phyloP scores from a whole-genome alignment of 2,329 filamentous ascomycete species.

The Alternaria metachromatica region DNA sequence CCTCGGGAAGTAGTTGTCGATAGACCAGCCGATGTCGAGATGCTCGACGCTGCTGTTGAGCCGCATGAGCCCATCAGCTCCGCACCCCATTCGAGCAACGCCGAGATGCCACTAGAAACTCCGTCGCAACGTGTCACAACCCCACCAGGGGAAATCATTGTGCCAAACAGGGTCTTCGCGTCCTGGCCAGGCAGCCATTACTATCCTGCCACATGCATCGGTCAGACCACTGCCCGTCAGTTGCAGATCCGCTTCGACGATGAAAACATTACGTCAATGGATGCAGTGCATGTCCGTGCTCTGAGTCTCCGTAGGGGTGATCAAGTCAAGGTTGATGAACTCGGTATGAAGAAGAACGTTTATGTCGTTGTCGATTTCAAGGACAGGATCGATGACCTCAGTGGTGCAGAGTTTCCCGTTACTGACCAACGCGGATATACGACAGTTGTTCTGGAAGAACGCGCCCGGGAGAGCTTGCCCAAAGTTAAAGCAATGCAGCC shows the following conservation, averaged over 20 bases:
- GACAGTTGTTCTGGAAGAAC: conserved; percentile 50
- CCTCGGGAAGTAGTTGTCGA: neutral
- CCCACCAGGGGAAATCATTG: conserved; percentile 38
- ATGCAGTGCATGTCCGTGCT: conserved; percentile 47
- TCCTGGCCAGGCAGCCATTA: conserved; percentile 64
- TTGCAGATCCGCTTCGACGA: conserved; percentile 59
- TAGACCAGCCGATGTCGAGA: conserved; percentile 22
- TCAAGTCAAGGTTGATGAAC: conserved; percentile 55
- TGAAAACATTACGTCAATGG: conserved; percentile 51
- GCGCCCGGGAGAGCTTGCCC: conserved; percentile 49
- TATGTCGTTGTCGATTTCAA: conserved; percentile 56
- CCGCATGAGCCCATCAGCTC: conserved; percentile 30
- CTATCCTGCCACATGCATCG: conserved; percentile 66
- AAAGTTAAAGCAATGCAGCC: conserved; percentile 15
- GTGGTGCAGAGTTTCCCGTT: conserved; percentile 39
- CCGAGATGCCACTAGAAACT: conserved; percentile 5
- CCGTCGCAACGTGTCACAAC: conserved; percentile 17
- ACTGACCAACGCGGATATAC: conserved; percentile 53
- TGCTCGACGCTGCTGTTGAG: conserved; percentile 24
- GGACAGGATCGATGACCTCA: conserved; percentile 37
- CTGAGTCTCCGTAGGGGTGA: conserved; percentile 55
- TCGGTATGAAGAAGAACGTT: conserved; percentile 53
- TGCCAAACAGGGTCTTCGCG: conserved; percentile 63
- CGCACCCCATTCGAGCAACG: conserved; percentile 15
- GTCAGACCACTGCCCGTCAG: conserved; percentile 50